Base-by-base conservation (phyloP, 139 green algal genomes). In the Desmodesmus armatus region DNA sequence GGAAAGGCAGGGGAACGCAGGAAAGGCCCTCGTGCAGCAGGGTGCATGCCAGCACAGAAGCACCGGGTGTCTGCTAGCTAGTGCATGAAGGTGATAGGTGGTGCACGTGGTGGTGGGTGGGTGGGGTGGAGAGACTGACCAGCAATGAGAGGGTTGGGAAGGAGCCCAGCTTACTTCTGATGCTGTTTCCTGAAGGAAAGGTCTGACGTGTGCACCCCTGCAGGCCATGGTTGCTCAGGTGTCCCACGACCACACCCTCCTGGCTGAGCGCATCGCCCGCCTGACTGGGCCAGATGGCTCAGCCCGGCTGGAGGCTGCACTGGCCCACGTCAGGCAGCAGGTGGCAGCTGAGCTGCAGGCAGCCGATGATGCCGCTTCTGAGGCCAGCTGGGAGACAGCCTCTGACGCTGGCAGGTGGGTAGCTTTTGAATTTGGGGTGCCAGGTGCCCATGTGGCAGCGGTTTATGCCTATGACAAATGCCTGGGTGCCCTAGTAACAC, bases 271-370 rank as follows among this genome's bases (percentile, higher is more conserved):
- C 25, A 76, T 98, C 31, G 73, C 35, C 11, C 77, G 82, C 41
- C 91, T 98, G 55, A 90, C 90, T 0, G 96, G 96, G 0, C 6
- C 80, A 2, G 63, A 83, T 5, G 96, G 93, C 60, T 63, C 91
- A 25, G 89, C 87, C 0, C 89, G 96, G 25, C 84, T 98, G 80
- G 90, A 94, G n/a, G 91, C 90, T 5, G 96, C 95, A 4, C 87
- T 98, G 47, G 65, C 87, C 11, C 90, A 90, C 4, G 92, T 90
- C 11, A 75, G 89, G 4, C 72, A 72, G 37, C 23, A 80, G 29
- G 87, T 88, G 31, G 40, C 40, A 0, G 83, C 83, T 25, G 85
- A 92, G 79, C 3, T 85, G 55, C 53, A 67, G 23, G 84, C 77
- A 58, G 31, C 33, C 15, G 71, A 55, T 41, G 77, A n/a, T 31